Base-by-base conservation (phyloP, 768 basidiomycete species). In the Xanthoconium stramineum region DNA sequence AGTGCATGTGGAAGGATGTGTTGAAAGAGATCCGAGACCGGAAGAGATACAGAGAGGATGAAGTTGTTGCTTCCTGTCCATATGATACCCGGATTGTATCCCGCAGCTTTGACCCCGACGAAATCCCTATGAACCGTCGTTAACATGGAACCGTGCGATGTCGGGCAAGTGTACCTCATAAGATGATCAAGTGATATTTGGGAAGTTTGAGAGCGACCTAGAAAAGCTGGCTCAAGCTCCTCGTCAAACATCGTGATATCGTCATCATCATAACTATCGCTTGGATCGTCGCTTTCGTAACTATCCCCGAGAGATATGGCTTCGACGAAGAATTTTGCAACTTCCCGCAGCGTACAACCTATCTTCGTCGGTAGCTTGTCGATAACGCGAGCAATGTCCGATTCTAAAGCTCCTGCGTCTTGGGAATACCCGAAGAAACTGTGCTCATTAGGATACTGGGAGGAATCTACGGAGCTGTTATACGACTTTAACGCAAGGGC, bases 361-460 rank as follows among this genome's bases (percentile, higher is more conserved):
- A 71, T 63, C 50, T 74, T 69, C 7, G 74, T 72, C 0, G 80
- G 66, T 20, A 86, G 67, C 28, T 71, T 72, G 56, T 80, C 78
- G 19, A 85, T 61, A 14, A 81, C 73, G 10, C 66, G 59, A 51
- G 75, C 66, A 15, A 86, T 55, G 15, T 72, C 68, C 0, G 72
- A 52, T 1, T 78, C 72, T 9, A 82, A 61, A 33, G 77, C 39
- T 6, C 50, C 75, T 4, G 65, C 65, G 52, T 83, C 80, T 37
- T 77, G 74, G 14, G 80, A 75, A 57, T 82, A 85, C 49, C 82
- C 77, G 61, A 87, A 80, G 52, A 80, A 78, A 0, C 77, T 74
- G 65, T 88, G 86, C 55, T 72, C 74, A 29, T 71, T 71, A 1
- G 88, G 88, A 64, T 89, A 89, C 50, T 84, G 83, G 11, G 86